phyloP scores from a whole-genome alignment of 768 basidiomycete species.

The Cyclocybe cylindracea region DNA sequence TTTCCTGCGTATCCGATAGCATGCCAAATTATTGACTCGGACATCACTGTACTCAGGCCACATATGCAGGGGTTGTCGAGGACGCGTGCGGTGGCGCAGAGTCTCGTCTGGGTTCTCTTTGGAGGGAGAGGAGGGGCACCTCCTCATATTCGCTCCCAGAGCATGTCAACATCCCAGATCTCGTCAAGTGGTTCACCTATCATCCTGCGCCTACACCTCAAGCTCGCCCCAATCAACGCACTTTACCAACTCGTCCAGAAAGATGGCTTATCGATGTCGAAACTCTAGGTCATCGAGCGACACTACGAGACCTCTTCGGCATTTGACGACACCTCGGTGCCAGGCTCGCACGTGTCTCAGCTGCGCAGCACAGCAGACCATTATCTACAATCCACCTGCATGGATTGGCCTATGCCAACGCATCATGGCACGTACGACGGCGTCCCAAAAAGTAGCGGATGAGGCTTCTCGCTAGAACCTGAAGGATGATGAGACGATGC shows the following conservation, averaged over 20 bases:
- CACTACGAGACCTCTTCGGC: conserved; percentile 92
- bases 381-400: conserved; percentile 87
- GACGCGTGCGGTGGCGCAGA: conserved; percentile 79
- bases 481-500: conserved; percentile 95
- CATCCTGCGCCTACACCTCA: conserved; percentile 80
- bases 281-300: conserved; percentile 88
- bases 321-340: conserved; percentile 91
- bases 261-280: conserved; percentile 89
- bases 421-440: conserved; percentile 94
- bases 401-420: conserved; percentile 98
- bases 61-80: conserved; percentile 88
- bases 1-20: conserved; percentile 89
- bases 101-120: conserved; percentile 82
- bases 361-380: conserved; percentile 95
- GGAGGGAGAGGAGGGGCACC: conserved; percentile 90
- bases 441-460: conserved; percentile 73
- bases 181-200: conserved; percentile 75
- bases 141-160: conserved; percentile 93
- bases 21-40: conserved; percentile 89
- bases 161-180: conserved; percentile 76
- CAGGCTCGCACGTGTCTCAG: conserved; percentile 88
- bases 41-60: conserved; percentile 92
- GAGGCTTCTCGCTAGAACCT: conserved; percentile 54
- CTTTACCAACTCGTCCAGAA: conserved; percentile 97
- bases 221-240: conserved; percentile 93